These are phyloP conservation scores for Flammula alnicola DNA, from an alignment of 1,284 basidiomycete genomes.

Conservation along the genomic window DNA sequence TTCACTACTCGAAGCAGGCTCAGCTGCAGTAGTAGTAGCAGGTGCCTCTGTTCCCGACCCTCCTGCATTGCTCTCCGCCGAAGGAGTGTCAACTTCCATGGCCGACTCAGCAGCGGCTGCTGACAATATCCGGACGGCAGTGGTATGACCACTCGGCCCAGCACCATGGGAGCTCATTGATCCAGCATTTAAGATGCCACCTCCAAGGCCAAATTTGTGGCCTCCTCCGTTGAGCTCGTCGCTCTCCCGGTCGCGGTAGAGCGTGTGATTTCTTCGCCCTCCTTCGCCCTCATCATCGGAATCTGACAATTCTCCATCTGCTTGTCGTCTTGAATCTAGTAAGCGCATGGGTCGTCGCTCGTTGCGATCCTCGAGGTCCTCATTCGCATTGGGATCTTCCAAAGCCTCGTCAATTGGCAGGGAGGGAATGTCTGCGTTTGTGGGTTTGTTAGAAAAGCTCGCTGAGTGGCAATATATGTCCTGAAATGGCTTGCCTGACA, in stretches of 20 bases:
- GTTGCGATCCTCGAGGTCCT: constrained; percentile 80
- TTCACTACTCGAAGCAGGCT: constrained; percentile 9
- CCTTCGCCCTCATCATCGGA: constrained; percentile 89
- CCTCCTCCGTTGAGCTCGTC: constrained; percentile 45
- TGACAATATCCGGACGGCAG: constrained; percentile 52
- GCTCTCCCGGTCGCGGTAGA: constrained; percentile 57
- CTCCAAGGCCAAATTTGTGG: constrained; percentile 68
- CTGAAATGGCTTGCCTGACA: constrained; percentile 67
- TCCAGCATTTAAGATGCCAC: constrained; percentile 70
- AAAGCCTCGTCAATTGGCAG: constrained; percentile 77
- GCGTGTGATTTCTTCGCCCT: constrained; percentile 68
- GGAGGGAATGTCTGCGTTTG: constrained; percentile 69
- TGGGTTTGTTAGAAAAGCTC: constrained; percentile 6
- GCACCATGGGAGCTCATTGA: constrained; percentile 65
- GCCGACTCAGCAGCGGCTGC: constrained; percentile 30
- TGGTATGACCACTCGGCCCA: constrained; percentile 72
- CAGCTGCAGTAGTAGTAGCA: constrained; percentile 10
- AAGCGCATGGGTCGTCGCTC: constrained; percentile 74
- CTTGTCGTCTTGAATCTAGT: constrained; percentile 74
- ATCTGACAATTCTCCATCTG: constrained; percentile 81
- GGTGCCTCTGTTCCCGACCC: constrained; percentile 23
- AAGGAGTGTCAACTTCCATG: constrained; percentile 54
- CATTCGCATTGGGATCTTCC: constrained; percentile 81
- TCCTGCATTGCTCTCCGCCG: constrained; percentile 27
- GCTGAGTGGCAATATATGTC: not conserved